Percentiles rank a stretch among this genome's conserved stretches.
These are phyloP conservation scores for Blastosporella zonata DNA, from an alignment of 1,284 basidiomycete genomes.

Conservation along the genomic window DNA sequence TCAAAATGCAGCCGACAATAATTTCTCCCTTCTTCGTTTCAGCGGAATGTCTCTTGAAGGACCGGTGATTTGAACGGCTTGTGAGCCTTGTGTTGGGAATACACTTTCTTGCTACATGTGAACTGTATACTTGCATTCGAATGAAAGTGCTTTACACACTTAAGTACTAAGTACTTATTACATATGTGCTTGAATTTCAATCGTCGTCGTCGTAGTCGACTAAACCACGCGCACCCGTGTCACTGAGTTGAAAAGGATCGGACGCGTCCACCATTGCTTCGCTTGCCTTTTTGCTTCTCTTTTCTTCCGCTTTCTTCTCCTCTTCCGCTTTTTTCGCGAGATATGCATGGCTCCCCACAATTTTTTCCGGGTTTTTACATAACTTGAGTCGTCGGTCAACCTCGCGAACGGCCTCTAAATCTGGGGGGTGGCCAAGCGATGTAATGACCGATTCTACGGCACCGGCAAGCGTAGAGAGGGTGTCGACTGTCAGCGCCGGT, in stretches of 20 bases:
- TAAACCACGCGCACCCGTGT: conserved; percentile 34
- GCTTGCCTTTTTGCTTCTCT: conserved; percentile 63
- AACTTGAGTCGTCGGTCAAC: conserved; percentile 81
- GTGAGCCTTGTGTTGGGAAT: conserved; percentile 14
- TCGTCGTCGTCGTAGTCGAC: conserved; percentile 61
- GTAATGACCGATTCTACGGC: conserved; percentile 58
- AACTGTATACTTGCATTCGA: neutral
- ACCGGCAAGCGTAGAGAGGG: conserved; percentile 42
- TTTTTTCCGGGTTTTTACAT: conserved; percentile 93
- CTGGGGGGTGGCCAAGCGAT: conserved; percentile 57
- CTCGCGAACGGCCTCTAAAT: conserved; percentile 81
- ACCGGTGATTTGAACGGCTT: conserved; percentile 11
- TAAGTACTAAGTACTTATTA: neutral
- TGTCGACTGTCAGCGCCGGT: conserved; percentile 18
- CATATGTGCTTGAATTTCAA: conserved; percentile 19
- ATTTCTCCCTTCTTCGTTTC: conserved; percentile 21
- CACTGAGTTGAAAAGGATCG: conserved; percentile 67
- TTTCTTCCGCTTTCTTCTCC: conserved; percentile 62
- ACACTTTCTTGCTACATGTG: conserved; percentile 11
- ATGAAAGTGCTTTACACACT: neutral
- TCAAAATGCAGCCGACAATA: conserved; percentile 65
- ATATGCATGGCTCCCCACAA: conserved; percentile 81
- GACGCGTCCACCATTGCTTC: conserved; percentile 46
- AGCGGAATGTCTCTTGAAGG: conserved; percentile 5
- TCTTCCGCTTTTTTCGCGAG: conserved; percentile 61